These are phyloP conservation scores for Epichloe sp. DNA, from an alignment of 2,329 filamentous ascomycete species.

Conservation along the genomic window DNA sequence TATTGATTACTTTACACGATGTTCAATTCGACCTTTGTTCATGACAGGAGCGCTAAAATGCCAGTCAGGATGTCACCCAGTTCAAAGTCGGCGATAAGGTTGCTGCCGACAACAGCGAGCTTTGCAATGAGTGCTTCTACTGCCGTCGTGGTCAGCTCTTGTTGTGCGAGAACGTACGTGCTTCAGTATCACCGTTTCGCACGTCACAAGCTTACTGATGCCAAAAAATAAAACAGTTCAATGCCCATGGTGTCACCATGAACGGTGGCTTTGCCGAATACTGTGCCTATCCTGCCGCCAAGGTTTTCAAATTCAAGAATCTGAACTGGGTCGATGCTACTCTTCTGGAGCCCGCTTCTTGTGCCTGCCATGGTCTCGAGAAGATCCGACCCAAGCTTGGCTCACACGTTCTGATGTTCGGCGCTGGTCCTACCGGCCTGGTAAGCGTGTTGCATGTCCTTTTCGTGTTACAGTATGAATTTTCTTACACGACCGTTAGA, in stretches of 20 bases:
- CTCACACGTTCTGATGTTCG: conserved; percentile 52
- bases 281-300: conserved; percentile 36
- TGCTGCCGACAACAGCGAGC: conserved; percentile 50
- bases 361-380: conserved; percentile 57
- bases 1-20: conserved; percentile 2
- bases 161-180: conserved; percentile 46
- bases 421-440: conserved; percentile 54
- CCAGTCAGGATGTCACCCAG: conserved; percentile 36
- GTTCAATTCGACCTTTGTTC: too few relatives aligned
- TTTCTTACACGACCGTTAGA: conserved; percentile 13
- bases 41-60: not conserved
- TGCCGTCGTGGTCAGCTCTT: conserved; percentile 55
- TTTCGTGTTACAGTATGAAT: too few relatives aligned
- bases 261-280: conserved; percentile 64
- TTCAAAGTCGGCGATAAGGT: conserved; percentile 52
- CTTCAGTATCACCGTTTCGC: not conserved
- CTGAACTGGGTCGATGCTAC: conserved; percentile 56
- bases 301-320: conserved; percentile 53
- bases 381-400: conserved; percentile 55
- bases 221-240: conserved; percentile 27
- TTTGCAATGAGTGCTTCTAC: conserved; percentile 62
- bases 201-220: not conserved
- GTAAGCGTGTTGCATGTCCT: conserved; percentile 17
- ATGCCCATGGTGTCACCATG: conserved; percentile 53
- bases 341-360: conserved; percentile 57